These are phyloP conservation scores for Narthecium ossifragum DNA, from an alignment of 106 monocot species.

Conservation along the genomic window DNA sequence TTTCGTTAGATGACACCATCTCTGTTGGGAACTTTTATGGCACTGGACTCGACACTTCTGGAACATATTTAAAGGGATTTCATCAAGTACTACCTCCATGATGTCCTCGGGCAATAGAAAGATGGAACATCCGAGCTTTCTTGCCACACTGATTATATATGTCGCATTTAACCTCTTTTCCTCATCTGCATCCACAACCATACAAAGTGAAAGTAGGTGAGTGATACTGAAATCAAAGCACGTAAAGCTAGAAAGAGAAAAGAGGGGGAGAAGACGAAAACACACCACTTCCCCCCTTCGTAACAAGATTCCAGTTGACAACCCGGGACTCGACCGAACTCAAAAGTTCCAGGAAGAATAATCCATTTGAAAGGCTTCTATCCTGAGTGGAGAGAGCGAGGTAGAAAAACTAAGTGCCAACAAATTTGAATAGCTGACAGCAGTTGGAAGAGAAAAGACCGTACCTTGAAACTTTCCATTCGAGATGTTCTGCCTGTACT, in stretches of 20 bases:
- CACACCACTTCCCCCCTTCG: constrained; percentile 55
- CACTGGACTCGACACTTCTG: too few species aligned
- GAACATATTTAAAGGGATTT: too few species aligned
- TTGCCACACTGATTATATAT: constrained; percentile 42
- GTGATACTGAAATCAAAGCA: too few species aligned
- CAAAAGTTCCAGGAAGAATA: constrained; percentile 67
- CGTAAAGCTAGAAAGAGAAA: too few species aligned
- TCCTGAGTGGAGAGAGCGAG: constrained; percentile 27
- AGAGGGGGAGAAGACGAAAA: too few species aligned
- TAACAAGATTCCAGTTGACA: constrained; percentile 68
- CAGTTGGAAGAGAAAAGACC: neutral
- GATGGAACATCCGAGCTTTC: constrained; percentile 42
- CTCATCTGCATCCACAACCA: constrained; percentile 29
- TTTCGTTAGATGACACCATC: too few species aligned
- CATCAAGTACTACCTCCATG: constrained; percentile 26
- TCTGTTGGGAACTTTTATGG: too few species aligned
- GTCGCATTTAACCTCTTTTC: constrained; percentile 50
- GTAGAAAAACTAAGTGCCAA: neutral
- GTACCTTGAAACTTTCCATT: constrained; percentile 92
- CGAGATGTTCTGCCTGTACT: constrained; percentile 53
- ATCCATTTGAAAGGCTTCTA: constrained; percentile 44
- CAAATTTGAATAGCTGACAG: neutral
- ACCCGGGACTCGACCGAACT: constrained; percentile 56
- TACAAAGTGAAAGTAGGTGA: too few species aligned
- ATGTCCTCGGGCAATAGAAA: constrained; percentile 50